A percentile compares a stretch with the other conserved stretches of the same genome.
phyloP scores from a whole-genome alignment of 495 filamentous ascomycete genomes.

The Aspergillus panamensis region DNA sequence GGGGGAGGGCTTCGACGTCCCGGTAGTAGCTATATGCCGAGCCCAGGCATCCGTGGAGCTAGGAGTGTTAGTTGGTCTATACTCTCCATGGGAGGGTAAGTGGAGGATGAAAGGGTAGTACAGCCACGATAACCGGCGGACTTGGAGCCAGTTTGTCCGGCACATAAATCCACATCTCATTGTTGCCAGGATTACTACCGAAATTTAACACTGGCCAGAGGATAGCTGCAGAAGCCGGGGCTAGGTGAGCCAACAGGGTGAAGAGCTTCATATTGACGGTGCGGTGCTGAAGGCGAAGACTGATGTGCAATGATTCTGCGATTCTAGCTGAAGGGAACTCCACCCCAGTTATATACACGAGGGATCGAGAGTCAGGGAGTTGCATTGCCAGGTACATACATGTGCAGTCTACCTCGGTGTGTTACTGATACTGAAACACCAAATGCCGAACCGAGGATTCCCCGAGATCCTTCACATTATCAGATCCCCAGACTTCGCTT shows the following conservation, averaged over 20 bases:
- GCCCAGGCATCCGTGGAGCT: slow-evolving; percentile 24
- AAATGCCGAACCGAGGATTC: neutral
- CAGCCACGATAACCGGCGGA: slow-evolving; percentile 39
- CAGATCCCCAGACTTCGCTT: neutral
- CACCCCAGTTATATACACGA: no score
- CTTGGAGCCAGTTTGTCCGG: slow-evolving; percentile 32
- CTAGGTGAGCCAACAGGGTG: neutral
- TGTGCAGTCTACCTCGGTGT: no score
- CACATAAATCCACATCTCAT: slow-evolving; percentile 30
- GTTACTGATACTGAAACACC: no score
- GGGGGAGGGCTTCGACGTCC: slow-evolving; percentile 19
- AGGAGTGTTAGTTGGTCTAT: neutral
- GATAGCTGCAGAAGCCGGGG: neutral
- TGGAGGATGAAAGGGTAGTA: slow-evolving; percentile 7
- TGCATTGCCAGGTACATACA: no score
- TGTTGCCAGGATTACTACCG: slow-evolving; percentile 10
- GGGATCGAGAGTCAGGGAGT: no score
- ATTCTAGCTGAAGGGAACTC: neutral
- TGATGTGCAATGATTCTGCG: slow-evolving; percentile 7
- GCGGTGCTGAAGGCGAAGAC: neutral
- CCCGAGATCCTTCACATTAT: neutral
- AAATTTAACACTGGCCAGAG: slow-evolving; percentile 10
- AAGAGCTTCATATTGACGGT: neutral
- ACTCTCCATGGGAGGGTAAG: neutral
- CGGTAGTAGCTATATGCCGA: slow-evolving; percentile 28